These are phyloP conservation scores for Trifolium fragiferum DNA, from an alignment of 306 rosid species.

Conservation along the genomic window DNA sequence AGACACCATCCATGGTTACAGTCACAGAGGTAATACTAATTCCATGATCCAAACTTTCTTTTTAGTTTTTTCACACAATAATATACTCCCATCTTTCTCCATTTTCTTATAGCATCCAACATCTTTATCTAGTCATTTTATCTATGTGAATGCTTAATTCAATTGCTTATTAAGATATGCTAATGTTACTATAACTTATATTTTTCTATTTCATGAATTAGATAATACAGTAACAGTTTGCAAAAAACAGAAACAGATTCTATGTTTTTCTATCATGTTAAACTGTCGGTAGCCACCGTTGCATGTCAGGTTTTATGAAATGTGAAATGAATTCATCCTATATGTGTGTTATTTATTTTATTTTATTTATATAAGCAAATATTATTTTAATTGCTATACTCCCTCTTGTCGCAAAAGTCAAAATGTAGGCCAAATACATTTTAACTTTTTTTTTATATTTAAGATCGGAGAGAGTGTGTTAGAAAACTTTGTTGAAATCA, in stretches of 20 bases:
- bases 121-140: constrained; percentile 8
- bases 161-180: constrained; percentile 3
- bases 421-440: no score
- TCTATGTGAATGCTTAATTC: background rate
- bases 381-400: no score
- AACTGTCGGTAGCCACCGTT: constrained; percentile 20
- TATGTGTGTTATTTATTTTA: background rate
- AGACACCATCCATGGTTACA: constrained; percentile 44
- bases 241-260: constrained; percentile 8
- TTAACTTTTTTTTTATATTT: no score
- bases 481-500: no score
- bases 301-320: constrained; percentile 31
- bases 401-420: no score
- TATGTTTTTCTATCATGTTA: constrained; percentile 31
- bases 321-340: constrained; percentile 24
- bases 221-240: constrained; percentile 4
- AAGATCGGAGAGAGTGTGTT: no score
- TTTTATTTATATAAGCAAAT: no score
- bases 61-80: constrained; percentile 1
- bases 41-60: constrained; percentile 25
- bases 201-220: background rate
- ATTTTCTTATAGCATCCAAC: constrained; percentile 33
- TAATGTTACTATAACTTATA: background rate
- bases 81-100: constrained; percentile 26
- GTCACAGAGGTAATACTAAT: constrained; percentile 57